Evolutionary conservation across 257 asterid species (phyloP), one percentile per base, ranked within the genome.

Genomic region (Solanum microdontum): DNA sequence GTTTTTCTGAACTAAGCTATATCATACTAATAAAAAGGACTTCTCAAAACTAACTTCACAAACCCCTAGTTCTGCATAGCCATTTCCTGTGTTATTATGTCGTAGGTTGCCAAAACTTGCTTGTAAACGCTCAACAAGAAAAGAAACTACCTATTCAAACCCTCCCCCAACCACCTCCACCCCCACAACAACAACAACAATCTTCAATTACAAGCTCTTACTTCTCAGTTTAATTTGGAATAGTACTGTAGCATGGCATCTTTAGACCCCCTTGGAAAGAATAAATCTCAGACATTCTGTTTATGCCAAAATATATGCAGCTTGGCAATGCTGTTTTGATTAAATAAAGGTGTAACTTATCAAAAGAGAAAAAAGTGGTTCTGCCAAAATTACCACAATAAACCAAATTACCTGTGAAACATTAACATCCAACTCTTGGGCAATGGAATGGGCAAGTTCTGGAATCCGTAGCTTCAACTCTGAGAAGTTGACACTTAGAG

Each of bases 401-500:
- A 72, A 84, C 34, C 80, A 75, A 86, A 90, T 89, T 90, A 97
- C 99, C 99, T 97, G 99, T 68, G 98, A 91, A 84, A 89, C 89
- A 88, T 90, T 90, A 69, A 94, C 93, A 89, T 85, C 89, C 66
- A 96, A 90, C 84, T 92, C 99, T 88, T 91, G 88, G 14, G 98
- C 95, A 82, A 97, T 91, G 70, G 84, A 86, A 89, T 92, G 88
- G 37, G 92, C 83, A 86, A 97, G 96, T 88, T 93, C 98, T 33
- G 95, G 79, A 80, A 94, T 90, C 48, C 84, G 99, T 88, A 98
- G 98, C 95, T 97, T 92, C 94, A 97, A 82, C 83, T 93, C 94
- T 12, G 95, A 87, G 94, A 90, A 92, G 85, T 91, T 96, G 87
- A 90, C 88, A 84, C 91, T 93, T 83, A 91, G 88, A 87, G 90